Base-by-base conservation (phyloP, 176 grass and related monocot species). In the Ananas comosus region DNA sequence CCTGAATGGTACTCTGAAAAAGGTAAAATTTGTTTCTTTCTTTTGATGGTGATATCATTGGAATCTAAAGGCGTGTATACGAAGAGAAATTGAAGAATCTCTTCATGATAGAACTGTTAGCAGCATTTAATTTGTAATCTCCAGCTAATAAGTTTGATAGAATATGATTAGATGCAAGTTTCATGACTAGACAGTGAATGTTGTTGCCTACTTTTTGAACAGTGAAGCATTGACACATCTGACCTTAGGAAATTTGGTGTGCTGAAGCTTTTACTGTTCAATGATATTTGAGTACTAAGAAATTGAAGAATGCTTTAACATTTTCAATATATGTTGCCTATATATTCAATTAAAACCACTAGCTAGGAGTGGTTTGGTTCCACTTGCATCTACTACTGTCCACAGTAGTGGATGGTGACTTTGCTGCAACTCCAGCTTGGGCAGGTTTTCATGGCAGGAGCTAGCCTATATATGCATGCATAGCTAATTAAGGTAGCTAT, bases 1-100 rank as follows among this genome's bases (percentile, higher is more conserved):
- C 94, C 94, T 70, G 87, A 99, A 49, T 99, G 94, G 94, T 93
- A 99, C 16, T n/a, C 89, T 17, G 80, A 99, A 70, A 93, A 93
- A 84, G 90, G 94, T 99, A 77, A 56, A 24, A 12, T 13, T 54
- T 68, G 4, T 33, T 33, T 33, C 2, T 33, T 33, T 33, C 29
- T 33, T 33, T 33, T 33, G 29, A 33, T 18, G 57, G 22, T 81
- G 56, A 24, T 29, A 51, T 19, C 24, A 50, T 16, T 74, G n/a
- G 54, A 22, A 63, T 74, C 29, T 33, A 33, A 5, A 33, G 29
- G 29, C 29, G 3, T n/a, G n/a, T n/a, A n/a, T n/a, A n/a, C n/a
- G n/a, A n/a, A 33, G 3, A 33, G 29, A 33, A 33, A 33, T 33
- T 4, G 3, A 33, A 33, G 29, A 33, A 24, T 24, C 23, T 24